Evolutionary conservation across 2,329 filamentous ascomycete species (phyloP).

Genomic region (Stagonosporopsis tanaceti): DNA sequence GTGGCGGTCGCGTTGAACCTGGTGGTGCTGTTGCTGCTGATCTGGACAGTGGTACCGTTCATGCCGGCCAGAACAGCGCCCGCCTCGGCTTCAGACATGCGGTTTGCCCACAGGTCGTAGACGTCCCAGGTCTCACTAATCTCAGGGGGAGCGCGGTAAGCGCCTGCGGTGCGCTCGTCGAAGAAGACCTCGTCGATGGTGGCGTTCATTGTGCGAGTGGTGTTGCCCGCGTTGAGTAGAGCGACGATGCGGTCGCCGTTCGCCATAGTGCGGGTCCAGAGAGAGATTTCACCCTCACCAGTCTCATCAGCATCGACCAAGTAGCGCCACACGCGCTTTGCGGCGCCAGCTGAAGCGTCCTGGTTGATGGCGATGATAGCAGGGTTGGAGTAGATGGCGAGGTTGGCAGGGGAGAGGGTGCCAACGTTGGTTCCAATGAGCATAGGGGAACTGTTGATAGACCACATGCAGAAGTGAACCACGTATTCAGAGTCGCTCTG

Average conservation of each 20-base stretch:
- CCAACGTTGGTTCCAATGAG: constrained; percentile 58
- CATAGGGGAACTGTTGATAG: constrained; percentile 57
- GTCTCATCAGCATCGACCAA: constrained; percentile 53
- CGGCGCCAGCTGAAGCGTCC: constrained; percentile 54
- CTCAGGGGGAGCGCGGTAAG: constrained; percentile 50
- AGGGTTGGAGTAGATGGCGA: constrained; percentile 58
- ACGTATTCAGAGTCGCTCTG: constrained; percentile 54
- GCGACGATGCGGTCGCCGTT: constrained; percentile 59
- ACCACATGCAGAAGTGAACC: constrained; percentile 60
- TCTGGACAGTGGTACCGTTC: constrained; percentile 48
- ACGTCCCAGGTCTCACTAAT: constrained; percentile 59
- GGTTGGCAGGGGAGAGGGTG: constrained; percentile 51
- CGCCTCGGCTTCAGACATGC: constrained; percentile 60
- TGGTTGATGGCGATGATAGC: constrained; percentile 61
- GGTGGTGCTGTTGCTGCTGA: constrained; percentile 43
- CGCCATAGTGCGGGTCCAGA: constrained; percentile 60
- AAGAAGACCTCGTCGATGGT: constrained; percentile 63
- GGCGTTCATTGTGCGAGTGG: constrained; percentile 55
- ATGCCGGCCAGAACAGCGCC: constrained; percentile 57
- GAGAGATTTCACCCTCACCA: constrained; percentile 57
- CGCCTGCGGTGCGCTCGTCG: constrained; percentile 54
- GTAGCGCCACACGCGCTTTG: constrained; percentile 56
- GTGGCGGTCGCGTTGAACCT: constrained; percentile 60
- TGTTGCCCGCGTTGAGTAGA: constrained; percentile 60
- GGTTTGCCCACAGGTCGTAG: constrained; percentile 63